Conservation (phyloP, 139 green algal genomes). For the Chlorella sorokiniana region DNA sequence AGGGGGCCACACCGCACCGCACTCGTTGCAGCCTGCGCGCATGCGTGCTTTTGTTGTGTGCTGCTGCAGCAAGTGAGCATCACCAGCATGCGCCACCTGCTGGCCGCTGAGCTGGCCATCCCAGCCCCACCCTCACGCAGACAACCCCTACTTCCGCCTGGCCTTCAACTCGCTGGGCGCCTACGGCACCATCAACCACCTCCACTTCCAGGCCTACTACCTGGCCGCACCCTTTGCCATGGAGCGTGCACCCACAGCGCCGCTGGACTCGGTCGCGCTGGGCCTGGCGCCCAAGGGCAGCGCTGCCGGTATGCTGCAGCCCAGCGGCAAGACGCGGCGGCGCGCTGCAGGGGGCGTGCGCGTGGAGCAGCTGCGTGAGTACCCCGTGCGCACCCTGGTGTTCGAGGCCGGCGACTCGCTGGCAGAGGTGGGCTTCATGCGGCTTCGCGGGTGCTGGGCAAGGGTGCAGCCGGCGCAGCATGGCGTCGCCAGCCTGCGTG, state of each 20-base stretch:
- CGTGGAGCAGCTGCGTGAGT: conserved; percentile 73
- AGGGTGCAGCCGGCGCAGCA: neutral
- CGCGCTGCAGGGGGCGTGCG: conserved; percentile 37
- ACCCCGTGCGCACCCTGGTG: conserved; percentile 88
- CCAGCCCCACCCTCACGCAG: neutral
- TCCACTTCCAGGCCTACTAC: conserved; percentile 94
- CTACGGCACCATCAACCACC: conserved; percentile 99
- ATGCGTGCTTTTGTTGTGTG: neutral
- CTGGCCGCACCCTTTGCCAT: conserved; percentile 75
- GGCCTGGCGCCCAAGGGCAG: neutral
- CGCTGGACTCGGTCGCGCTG: conserved; percentile 32
- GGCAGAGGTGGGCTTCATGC: conserved; percentile 16
- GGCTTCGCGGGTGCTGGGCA: neutral
- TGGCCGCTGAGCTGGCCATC: neutral
- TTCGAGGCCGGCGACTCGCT: conserved; percentile 81
- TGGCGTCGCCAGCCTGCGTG: neutral
- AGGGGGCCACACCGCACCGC: no score
- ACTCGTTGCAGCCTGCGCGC: no score
- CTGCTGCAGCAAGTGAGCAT: no score
- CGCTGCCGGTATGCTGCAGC: neutral
- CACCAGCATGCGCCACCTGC: neutral
- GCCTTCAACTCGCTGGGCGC: conserved; percentile 97
- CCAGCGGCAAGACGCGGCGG: conserved; percentile 7
- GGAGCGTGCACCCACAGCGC: conserved; percentile 78
- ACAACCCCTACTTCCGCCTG: conserved; percentile 93